Conservation (phyloP, 305 asterid species). For the Galium porrigens region DNA sequence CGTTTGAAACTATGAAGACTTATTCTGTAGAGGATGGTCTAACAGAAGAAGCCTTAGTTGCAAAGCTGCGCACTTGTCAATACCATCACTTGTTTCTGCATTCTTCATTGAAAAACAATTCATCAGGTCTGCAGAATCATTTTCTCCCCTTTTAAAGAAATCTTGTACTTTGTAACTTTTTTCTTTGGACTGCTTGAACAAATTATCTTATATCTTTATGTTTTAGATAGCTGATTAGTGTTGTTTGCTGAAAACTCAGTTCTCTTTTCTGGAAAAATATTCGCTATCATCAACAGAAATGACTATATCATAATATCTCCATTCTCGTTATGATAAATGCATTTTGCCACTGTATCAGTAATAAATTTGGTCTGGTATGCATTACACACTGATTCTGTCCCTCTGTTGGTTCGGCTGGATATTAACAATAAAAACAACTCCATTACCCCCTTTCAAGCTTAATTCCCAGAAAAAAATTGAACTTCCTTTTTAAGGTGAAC, state of each 20-base stretch:
- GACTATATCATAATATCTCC: neutral
- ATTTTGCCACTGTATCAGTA: neutral
- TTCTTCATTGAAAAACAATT: constrained; percentile 55
- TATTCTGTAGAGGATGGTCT: constrained; percentile 79
- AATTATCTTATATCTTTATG: neutral
- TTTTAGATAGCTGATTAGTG: neutral
- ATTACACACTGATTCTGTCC: neutral
- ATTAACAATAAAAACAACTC: neutral
- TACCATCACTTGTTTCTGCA: constrained; percentile 82
- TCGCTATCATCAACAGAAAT: neutral
- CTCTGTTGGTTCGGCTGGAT: neutral
- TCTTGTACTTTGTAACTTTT: neutral
- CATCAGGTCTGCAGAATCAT: constrained; percentile 49
- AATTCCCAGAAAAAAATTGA: neutral
- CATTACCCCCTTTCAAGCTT: neutral
- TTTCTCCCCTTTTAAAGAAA: neutral
- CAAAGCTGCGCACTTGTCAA: constrained; percentile 78
- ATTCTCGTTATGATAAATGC: neutral
- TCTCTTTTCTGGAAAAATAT: neutral
- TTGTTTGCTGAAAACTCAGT: neutral
- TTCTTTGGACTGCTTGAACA: neutral
- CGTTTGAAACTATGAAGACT: constrained; percentile 87
- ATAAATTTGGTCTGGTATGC: neutral
- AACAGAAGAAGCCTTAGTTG: constrained; percentile 91
- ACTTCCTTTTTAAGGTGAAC: neutral